Evolutionary conservation across 176 grass and related monocot genomes (phyloP).

Genomic region (Phoenix dactylifera): DNA sequence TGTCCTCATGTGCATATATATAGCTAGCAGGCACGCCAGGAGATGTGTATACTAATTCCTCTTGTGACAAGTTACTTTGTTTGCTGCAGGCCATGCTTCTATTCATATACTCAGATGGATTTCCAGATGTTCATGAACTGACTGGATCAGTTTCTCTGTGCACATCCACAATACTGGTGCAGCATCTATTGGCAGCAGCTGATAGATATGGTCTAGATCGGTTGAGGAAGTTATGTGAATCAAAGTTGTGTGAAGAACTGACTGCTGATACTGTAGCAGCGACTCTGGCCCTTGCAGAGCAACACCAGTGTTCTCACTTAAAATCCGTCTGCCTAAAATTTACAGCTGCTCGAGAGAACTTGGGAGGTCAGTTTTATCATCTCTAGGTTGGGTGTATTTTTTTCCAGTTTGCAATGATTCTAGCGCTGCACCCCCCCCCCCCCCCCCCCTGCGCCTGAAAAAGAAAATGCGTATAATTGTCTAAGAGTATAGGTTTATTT

Average conservation of each 20-base stretch:
- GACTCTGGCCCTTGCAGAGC: conserved; percentile 78
- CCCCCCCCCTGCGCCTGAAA: no score
- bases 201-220: conserved; percentile 82
- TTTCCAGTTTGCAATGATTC: no score
- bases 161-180: conserved; percentile 59
- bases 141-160: conserved; percentile 50
- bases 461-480: no score
- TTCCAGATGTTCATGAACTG: conserved; percentile 63
- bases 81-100: conserved; percentile 62
- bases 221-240: conserved; percentile 59
- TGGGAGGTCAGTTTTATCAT: conserved; percentile 46
- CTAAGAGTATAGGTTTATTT: no score
- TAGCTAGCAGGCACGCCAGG: background rate
- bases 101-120: conserved; percentile 74
- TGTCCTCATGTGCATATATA: background rate
- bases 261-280: conserved; percentile 77
- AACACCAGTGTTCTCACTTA: conserved; percentile 62
- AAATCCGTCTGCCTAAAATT: conserved; percentile 74
- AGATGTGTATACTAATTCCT: conserved; percentile 1
- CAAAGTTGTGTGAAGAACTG: conserved; percentile 57
- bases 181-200: conserved; percentile 73
- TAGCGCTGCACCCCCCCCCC: no score
- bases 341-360: conserved; percentile 43
- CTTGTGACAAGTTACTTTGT: conserved; percentile 1
- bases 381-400: conserved; percentile 12